Percentiles rank a stretch among this genome's conserved stretches.
phyloP scores from a whole-genome alignment of 441 rosid genomes.

The Mallotus japonicus region DNA sequence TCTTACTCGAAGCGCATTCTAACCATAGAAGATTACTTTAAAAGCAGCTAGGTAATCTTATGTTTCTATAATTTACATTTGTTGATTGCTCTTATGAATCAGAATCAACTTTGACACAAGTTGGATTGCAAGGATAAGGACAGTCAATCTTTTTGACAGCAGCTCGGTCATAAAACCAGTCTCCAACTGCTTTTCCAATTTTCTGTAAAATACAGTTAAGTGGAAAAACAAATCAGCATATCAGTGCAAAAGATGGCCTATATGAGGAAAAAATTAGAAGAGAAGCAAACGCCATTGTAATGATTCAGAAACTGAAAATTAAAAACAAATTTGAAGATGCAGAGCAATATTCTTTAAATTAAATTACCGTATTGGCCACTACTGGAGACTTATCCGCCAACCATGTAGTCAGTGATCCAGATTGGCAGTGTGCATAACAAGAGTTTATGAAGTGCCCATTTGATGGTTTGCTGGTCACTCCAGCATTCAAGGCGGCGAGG shows the following conservation, averaged over 20 bases:
- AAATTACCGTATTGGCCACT: conserved; percentile 49
- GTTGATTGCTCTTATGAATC: conserved; percentile 16
- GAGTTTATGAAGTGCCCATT: conserved; percentile 77
- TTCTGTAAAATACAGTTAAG: conserved; percentile 39
- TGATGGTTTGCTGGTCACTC: conserved; percentile 49
- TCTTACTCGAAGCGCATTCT: neutral
- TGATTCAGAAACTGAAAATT: neutral
- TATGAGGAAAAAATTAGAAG: neutral
- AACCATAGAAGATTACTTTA: neutral
- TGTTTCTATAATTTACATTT: neutral
- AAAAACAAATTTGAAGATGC: no score
- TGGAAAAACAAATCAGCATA: neutral
- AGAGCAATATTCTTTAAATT: no score
- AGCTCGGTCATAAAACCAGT: conserved; percentile 72
- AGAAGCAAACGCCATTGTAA: neutral
- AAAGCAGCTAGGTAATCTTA: neutral
- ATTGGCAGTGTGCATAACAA: conserved; percentile 87
- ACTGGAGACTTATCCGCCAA: conserved; percentile 56
- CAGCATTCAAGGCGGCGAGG: conserved; percentile 48
- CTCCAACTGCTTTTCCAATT: conserved; percentile 89
- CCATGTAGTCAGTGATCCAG: conserved; percentile 68
- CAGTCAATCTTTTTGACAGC: conserved; percentile 69
- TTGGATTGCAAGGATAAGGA: conserved; percentile 89
- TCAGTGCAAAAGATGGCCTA: no score
- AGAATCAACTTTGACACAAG: conserved; percentile 44